Evolutionary conservation across 768 basidiomycete genomes (phyloP).

Genomic region (Lyophyllum decastes): DNA sequence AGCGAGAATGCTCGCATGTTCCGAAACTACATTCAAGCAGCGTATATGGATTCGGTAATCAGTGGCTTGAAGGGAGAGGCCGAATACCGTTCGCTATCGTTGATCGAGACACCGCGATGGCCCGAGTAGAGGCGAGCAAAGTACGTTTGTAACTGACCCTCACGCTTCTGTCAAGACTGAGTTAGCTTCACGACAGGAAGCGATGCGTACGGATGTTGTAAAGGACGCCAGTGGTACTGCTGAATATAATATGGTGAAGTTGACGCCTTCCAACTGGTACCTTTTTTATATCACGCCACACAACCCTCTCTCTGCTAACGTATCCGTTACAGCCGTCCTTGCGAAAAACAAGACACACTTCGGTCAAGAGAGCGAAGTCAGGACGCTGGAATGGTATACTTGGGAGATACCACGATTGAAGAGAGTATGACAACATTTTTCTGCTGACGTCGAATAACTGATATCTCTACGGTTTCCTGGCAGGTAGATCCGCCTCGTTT

Average conservation of each 20-base stretch:
- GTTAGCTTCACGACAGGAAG: no score
- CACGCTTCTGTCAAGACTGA: no score
- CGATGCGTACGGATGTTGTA: slow-evolving; percentile 8
- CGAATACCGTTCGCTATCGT: slow-evolving; percentile 9
- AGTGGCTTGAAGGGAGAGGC: slow-evolving; percentile 7
- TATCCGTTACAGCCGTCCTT: neutral
- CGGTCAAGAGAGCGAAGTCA: neutral
- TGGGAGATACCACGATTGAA: neutral
- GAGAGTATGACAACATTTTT: neutral
- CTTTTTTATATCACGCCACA: neutral
- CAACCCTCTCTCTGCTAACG: neutral
- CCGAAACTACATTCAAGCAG: slow-evolving; percentile 1
- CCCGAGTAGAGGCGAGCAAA: slow-evolving; percentile 9
- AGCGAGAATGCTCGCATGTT: slow-evolving; percentile 1
- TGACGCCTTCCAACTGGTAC: slow-evolving; percentile 3
- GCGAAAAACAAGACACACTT: slow-evolving; percentile 5
- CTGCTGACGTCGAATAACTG: no score
- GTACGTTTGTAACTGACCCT: neutral
- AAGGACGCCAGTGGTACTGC: slow-evolving; percentile 1
- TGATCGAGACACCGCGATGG: slow-evolving; percentile 5
- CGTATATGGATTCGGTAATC: slow-evolving; percentile 11
- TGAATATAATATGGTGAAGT: neutral
- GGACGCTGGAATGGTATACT: neutral
- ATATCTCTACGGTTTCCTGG: neutral
- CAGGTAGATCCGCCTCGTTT: no score